Percentiles rank a stretch among this genome's conserved stretches.
Evolutionary conservation across 2,329 filamentous ascomycete genomes (phyloP).

Genomic region (Penicillium decumbens): DNA sequence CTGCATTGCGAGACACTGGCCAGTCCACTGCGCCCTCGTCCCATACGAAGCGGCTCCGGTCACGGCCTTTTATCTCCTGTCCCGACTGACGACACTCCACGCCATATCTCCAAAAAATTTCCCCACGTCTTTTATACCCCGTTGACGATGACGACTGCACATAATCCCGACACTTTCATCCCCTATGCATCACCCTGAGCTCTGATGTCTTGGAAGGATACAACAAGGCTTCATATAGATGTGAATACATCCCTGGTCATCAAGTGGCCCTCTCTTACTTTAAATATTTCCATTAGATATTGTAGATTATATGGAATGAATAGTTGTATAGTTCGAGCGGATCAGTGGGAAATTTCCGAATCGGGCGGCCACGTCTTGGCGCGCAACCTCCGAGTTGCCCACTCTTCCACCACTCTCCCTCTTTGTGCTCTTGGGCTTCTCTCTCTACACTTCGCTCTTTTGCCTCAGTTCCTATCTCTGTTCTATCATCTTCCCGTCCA

Average conservation of each 20-base stretch:
- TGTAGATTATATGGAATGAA: neutral
- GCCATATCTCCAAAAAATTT: constrained; percentile 13
- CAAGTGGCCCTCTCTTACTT: constrained; percentile 4
- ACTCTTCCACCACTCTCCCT: constrained; percentile 5
- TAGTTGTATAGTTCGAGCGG: neutral
- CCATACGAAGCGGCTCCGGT: neutral
- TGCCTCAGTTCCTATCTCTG: neutral
- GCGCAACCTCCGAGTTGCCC: constrained; percentile 19
- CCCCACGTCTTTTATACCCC: constrained; percentile 24
- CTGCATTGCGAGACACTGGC: neutral
- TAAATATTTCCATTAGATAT: neutral
- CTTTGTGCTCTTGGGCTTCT: neutral
- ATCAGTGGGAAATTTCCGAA: constrained; percentile 19
- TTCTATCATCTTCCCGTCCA: neutral
- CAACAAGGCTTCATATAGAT: constrained; percentile 16
- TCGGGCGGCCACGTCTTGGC: constrained; percentile 21
- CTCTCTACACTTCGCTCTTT: constrained; percentile 1
- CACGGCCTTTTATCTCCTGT: constrained; percentile 3
- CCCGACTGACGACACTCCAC: constrained; percentile 18
- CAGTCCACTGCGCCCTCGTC: neutral
- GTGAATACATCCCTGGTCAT: constrained; percentile 14
- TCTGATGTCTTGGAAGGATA: constrained; percentile 14
- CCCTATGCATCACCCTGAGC: constrained; percentile 21
- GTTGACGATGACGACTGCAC: constrained; percentile 24
- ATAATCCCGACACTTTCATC: constrained; percentile 18